Base-by-base conservation (phyloP, 2,329 filamentous ascomycete genomes). In the Rhynchosporium secalis region DNA sequence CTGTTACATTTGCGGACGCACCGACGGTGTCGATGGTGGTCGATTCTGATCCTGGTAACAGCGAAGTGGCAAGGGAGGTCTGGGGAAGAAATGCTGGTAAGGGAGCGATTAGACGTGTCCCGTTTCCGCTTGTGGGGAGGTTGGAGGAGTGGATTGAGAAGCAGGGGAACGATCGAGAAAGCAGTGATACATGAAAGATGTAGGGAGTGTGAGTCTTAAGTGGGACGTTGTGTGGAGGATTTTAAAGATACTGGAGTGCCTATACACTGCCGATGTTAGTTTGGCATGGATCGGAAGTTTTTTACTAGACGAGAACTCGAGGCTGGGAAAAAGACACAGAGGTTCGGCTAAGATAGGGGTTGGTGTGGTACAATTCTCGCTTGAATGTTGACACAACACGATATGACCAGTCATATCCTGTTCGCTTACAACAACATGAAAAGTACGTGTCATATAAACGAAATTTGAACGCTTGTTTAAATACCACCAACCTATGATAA, bases 1-100 rank as follows among this genome's bases (percentile, higher is more conserved):
- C 90, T 0, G 86, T 92, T 26, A 83, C 86, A 0, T 84, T 89
- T 69, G 90, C 90, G 1, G 89, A 91, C 66, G 87, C 86, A 10
- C 88, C 89, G 0, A 80, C 82, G 4, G 85, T 92, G 5, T 87
- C 91, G 73, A 79, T 88, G 54, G 69, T 74, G 5, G 40, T 70
- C n/a, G 65, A 69, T 52, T 65, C 66, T 1, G 45, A 68, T 59
- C 67, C 69, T 8, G 46, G 46, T 9, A 56, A 31, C 4, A 65
- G 60, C 47, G 13, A 46, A 13, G 33, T 60, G 10, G 58, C 55
- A 8, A 48, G 62, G 58, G 41, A 43, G 12, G 38, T 66, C 4
- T 62, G 60, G 61, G 47, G 64, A 48, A 64, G 61, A 28, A 45
- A 45, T 6, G 43, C 13, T 57, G 28, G 56, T n/a, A 10, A 13